A percentile compares a stretch with the other conserved stretches of the same genome.
These are phyloP conservation scores for Pichia nakasei DNA, from an alignment of 805 yeast genomes.

Conservation along the genomic window DNA sequence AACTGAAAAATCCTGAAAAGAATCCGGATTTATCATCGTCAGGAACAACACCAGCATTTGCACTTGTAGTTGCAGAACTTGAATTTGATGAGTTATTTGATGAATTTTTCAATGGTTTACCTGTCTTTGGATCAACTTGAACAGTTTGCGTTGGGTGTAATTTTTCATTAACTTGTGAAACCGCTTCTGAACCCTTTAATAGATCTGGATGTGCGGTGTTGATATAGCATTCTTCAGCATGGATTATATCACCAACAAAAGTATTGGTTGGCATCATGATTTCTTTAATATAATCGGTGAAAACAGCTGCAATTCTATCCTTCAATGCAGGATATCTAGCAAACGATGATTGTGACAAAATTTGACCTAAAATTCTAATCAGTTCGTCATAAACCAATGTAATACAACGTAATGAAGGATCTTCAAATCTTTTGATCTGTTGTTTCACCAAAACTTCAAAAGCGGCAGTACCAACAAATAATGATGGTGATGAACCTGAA, in stretches of 20 bases:
- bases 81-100: not conserved
- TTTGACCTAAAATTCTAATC: slow-evolving; percentile 81
- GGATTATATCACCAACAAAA: slow-evolving; percentile 76
- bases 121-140: slow-evolving; percentile 82
- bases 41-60: slow-evolving; percentile 19
- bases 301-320: slow-evolving; percentile 73
- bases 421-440: slow-evolving; percentile 89
- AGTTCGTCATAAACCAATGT: slow-evolving; percentile 89
- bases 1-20: slow-evolving; percentile 90
- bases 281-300: slow-evolving; percentile 71
- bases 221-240: slow-evolving; percentile 85
- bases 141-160: slow-evolving; percentile 65
- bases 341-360: slow-evolving; percentile 71
- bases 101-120: slow-evolving; percentile 47
- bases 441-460: slow-evolving; percentile 93
- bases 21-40: slow-evolving; percentile 59
- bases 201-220: slow-evolving; percentile 98
- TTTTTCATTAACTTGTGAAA: slow-evolving; percentile 86
- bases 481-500: slow-evolving; percentile 91
- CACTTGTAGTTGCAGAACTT: slow-evolving; percentile 28
- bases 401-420: slow-evolving; percentile 84
- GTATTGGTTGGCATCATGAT: slow-evolving; percentile 77
- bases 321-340: slow-evolving; percentile 86
- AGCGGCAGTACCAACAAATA: slow-evolving; percentile 95
- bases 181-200: slow-evolving; percentile 88